A percentile compares a stretch with the other conserved stretches of the same genome.
Conservation (phyloP, 345 rosid species). For the Leavenworthia alabamica region DNA sequence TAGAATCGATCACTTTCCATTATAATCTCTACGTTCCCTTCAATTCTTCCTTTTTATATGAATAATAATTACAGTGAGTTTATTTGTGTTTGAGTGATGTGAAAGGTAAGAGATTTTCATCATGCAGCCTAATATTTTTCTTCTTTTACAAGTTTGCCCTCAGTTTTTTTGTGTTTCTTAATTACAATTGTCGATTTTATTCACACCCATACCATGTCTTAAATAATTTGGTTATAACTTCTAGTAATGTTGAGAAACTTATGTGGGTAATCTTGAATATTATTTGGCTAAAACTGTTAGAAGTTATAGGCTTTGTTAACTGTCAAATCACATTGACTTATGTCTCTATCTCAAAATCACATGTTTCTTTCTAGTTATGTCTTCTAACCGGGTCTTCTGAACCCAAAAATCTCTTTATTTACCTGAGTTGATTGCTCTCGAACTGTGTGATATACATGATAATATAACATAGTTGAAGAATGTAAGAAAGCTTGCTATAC, state of each 20-base stretch:
- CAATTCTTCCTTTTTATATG: slow-evolving; percentile 20
- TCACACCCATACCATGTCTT: slow-evolving; percentile 3
- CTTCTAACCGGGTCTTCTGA: slow-evolving; percentile 14
- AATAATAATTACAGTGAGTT: slow-evolving; percentile 15
- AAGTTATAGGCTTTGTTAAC: slow-evolving; percentile 11
- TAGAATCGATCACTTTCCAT: slow-evolving; percentile 26
- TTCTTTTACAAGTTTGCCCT: background rate
- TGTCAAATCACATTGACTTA: slow-evolving; percentile 28
- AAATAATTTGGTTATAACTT: background rate
- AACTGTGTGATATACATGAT: background rate
- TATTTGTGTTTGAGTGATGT: slow-evolving; percentile 27
- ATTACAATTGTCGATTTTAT: slow-evolving; percentile 1
- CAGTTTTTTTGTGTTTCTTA: background rate
- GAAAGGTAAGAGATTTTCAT: slow-evolving; percentile 18
- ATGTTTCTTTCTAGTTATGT: slow-evolving; percentile 20
- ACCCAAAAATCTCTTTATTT: slow-evolving; percentile 18
- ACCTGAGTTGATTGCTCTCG: slow-evolving; percentile 18
- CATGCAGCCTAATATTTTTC: background rate
- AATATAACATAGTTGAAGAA: background rate
- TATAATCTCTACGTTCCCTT: slow-evolving; percentile 21
- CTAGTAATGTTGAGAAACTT: slow-evolving; percentile 7
- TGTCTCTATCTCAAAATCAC: slow-evolving; percentile 18
- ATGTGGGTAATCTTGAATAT: background rate
- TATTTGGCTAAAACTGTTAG: slow-evolving; percentile 15
- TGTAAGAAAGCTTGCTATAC: background rate